A percentile compares a stretch with the other conserved stretches of the same genome.
Conservation (phyloP, 2,329 filamentous ascomycete genomes). For the Sporothrix inflata region DNA sequence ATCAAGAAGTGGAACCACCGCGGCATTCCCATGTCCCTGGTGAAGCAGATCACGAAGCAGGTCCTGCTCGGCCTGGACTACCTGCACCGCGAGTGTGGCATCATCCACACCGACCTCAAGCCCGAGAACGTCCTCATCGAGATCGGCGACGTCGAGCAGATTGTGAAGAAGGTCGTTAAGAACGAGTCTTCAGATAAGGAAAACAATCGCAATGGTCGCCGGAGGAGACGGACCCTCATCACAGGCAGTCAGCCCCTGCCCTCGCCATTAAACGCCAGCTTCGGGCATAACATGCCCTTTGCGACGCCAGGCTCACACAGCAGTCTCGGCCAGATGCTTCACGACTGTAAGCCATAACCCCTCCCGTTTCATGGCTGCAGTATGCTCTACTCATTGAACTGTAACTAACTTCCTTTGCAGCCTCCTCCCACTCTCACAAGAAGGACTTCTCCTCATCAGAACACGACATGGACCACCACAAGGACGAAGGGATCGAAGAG, state of each 20-base stretch:
- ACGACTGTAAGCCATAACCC: constrained; percentile 52
- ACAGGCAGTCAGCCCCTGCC: constrained; percentile 96
- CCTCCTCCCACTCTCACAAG: constrained; percentile 17
- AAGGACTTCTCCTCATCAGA: constrained; percentile 34
- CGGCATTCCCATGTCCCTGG: constrained; percentile 92
- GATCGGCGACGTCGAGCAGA: constrained; percentile 98
- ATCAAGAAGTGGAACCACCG: constrained; percentile 99
- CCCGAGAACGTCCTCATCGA: constrained; percentile 98
- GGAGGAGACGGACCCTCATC: constrained; percentile 89
- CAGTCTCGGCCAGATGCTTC: constrained; percentile 83
- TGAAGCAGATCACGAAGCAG: constrained; percentile 99
- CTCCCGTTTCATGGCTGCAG: not conserved
- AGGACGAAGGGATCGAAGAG: constrained; percentile 52
- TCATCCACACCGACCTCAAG: constrained; percentile 97
- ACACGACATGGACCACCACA: constrained; percentile 47
- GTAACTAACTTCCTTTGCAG: not conserved
- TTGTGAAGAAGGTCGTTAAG: constrained; percentile 94
- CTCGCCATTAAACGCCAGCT: constrained; percentile 89
- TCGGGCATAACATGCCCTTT: constrained; percentile 77
- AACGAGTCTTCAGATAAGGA: constrained; percentile 76
- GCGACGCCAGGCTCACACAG: constrained; percentile 65
- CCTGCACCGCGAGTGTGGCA: constrained; percentile 94
- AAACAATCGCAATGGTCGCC: constrained; percentile 86
- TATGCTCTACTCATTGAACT: not conserved
- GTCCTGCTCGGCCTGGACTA: constrained; percentile 95